phyloP scores from a whole-genome alignment of 2,329 filamentous ascomycete genomes.

The Fusarium musae region DNA sequence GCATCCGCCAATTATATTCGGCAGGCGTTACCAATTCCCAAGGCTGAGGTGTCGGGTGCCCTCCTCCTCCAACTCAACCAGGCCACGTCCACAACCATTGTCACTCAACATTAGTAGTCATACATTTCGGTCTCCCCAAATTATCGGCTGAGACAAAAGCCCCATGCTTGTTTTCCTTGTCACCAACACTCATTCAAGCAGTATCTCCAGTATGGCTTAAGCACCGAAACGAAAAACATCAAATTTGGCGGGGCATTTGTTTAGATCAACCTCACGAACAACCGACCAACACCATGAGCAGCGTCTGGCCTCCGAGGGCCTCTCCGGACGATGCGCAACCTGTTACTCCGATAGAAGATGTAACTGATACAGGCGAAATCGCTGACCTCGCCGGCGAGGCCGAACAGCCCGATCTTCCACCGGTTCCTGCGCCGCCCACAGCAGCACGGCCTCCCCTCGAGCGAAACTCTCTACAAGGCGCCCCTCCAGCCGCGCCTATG shows the following conservation, averaged over 20 bases:
- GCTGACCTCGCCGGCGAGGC: slow-evolving; percentile 49
- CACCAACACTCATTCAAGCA: not conserved
- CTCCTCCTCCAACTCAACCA: slow-evolving; percentile 6
- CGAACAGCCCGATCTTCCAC: slow-evolving; percentile 51
- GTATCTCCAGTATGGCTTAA: slow-evolving; percentile 31
- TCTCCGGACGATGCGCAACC: slow-evolving; percentile 48
- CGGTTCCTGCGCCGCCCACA: slow-evolving; percentile 45
- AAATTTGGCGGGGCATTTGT: slow-evolving; percentile 42
- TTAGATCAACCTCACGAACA: slow-evolving; percentile 32
- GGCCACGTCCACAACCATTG: slow-evolving; percentile 26
- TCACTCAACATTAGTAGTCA: slow-evolving; percentile 6
- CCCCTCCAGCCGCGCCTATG: slow-evolving; percentile 43
- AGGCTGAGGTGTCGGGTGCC: slow-evolving; percentile 22
- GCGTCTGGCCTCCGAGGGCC: slow-evolving; percentile 55
- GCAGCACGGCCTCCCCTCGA: slow-evolving; percentile 41
- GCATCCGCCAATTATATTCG: slow-evolving; percentile 39
- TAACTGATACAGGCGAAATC: slow-evolving; percentile 56
- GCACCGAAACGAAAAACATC: slow-evolving; percentile 13
- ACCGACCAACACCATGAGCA: slow-evolving; percentile 55
- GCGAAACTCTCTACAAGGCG: slow-evolving; percentile 45
- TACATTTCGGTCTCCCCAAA: slow-evolving; percentile 9
- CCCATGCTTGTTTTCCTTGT: not conserved
- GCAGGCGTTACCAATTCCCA: slow-evolving; percentile 19
- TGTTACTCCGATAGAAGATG: slow-evolving; percentile 49
- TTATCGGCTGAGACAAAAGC: not conserved